Evolutionary conservation across 179 eudicot genomes (phyloP).

Genomic region (Carnegiea gigantea): DNA sequence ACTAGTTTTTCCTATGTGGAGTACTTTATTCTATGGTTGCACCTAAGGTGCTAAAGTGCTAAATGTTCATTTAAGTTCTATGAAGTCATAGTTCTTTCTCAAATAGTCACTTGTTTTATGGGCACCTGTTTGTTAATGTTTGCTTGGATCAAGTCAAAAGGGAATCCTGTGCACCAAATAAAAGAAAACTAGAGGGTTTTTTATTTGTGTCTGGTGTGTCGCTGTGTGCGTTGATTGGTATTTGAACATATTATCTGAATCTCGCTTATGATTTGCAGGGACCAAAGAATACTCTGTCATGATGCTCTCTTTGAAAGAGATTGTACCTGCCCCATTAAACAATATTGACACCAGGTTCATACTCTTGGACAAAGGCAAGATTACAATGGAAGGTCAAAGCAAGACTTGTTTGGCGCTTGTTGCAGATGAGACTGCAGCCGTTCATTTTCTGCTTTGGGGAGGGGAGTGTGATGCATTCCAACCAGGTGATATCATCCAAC

Average conservation of each 20-base stretch:
- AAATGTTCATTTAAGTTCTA: too few species aligned
- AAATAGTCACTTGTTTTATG: too few species aligned
- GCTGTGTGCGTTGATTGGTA: not conserved
- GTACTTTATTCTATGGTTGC: too few species aligned
- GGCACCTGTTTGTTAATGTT: too few species aligned
- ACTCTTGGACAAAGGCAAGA: conserved; percentile 63
- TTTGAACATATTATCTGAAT: not conserved
- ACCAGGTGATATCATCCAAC: conserved; percentile 61
- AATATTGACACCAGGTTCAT: conserved; percentile 66
- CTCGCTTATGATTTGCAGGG: not conserved
- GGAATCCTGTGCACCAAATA: too few species aligned
- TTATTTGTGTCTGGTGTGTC: too few species aligned
- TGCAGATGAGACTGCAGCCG: conserved; percentile 87
- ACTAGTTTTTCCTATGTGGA: too few species aligned
- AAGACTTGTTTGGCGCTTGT: conserved; percentile 70
- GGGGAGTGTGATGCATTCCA: conserved; percentile 73
- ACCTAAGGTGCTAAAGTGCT: too few species aligned
- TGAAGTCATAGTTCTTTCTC: too few species aligned
- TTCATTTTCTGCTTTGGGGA: conserved; percentile 91
- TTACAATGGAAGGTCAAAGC: conserved; percentile 44
- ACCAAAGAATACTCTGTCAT: not conserved
- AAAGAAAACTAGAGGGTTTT: too few species aligned
- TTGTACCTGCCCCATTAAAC: conserved; percentile 80
- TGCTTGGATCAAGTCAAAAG: too few species aligned
- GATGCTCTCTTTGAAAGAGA: conserved; percentile 47